These are phyloP conservation scores for Alternaria rosae DNA, from an alignment of 2,329 filamentous ascomycete species.

Conservation along the genomic window DNA sequence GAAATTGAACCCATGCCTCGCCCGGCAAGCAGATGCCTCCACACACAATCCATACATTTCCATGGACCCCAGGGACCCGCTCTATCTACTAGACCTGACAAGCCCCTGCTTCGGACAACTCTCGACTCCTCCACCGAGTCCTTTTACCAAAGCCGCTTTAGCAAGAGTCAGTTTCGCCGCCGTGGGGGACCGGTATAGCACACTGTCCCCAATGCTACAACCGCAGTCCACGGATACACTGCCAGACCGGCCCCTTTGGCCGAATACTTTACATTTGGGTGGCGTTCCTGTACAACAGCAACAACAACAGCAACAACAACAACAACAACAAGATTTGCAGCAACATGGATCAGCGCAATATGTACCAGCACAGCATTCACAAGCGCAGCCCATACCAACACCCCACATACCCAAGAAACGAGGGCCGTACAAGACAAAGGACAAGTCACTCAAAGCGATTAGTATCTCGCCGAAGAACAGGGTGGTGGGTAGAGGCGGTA, in stretches of 20 bases:
- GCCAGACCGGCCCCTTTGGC: not conserved
- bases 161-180: not conserved
- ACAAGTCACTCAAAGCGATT: not conserved
- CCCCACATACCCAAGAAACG: not conserved
- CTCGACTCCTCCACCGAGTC: not conserved
- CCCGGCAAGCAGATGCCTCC: not conserved
- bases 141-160: not conserved
- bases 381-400: not conserved
- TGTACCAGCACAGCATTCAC: not conserved
- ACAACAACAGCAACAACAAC: not conserved
- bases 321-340: not conserved
- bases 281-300: not conserved
- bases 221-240: not conserved
- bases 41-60: not conserved
- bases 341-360: not conserved
- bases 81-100: not conserved
- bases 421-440: slow-evolving; percentile 1
- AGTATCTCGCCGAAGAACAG: not conserved
- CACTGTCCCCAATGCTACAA: not conserved
- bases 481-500: not conserved
- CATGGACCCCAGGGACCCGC: not conserved
- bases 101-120: not conserved
- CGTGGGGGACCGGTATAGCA: not conserved
- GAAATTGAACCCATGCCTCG: not conserved
- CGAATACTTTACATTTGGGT: not conserved